Base-by-base conservation (phyloP, 495 filamentous ascomycete genomes). In the Echria macrotheca region DNA sequence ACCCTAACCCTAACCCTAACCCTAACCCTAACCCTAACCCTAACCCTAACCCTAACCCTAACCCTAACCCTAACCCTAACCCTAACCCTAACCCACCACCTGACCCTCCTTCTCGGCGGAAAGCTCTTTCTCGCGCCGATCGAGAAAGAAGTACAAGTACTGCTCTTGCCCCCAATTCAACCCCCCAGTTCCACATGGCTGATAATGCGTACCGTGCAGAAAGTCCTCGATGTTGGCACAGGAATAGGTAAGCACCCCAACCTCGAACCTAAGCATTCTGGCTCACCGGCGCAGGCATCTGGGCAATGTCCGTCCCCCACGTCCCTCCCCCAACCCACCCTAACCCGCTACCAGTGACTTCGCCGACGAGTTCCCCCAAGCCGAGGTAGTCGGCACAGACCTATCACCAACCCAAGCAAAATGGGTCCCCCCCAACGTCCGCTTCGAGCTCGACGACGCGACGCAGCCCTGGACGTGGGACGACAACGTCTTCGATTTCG, bases 191-290 rank as follows among this genome's bases (percentile, higher is more conserved):
- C 2, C 21, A 1, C 2, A 10, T 41, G 31, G 2, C 9, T 23
- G 22, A 41, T n/a, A n/a, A n/a, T n/a, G n/a, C n/a, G n/a, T 5
- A 49, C 33, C 15, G 10, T 68, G 1, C 65, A 80, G 54, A 74
- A 72, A 40, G 73, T 79, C 2, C 65, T 87, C 4, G 84, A 87
- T 52, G 60, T 86, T 32, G 84, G 84, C 23, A 85, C 83, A 2
- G 84, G 83, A 8, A 71, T 65, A 38, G 69, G 66, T 63, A 47
- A 44, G 40, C 40, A 24, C 3, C 7, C 18, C 18, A 15, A 31
- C 28, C 28, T 31, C 12, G 12, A 31, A 31, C 28, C 6, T 6
- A 31, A 31, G 7, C 6, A 6, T 12, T 6, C 6, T 31, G 12
- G 12, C 28, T 31, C 6, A 31, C 28, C 6, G 12, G 7, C 6